phyloP scores from a whole-genome alignment of 2,329 filamentous ascomycete genomes.

The Grosmannia serpens region DNA sequence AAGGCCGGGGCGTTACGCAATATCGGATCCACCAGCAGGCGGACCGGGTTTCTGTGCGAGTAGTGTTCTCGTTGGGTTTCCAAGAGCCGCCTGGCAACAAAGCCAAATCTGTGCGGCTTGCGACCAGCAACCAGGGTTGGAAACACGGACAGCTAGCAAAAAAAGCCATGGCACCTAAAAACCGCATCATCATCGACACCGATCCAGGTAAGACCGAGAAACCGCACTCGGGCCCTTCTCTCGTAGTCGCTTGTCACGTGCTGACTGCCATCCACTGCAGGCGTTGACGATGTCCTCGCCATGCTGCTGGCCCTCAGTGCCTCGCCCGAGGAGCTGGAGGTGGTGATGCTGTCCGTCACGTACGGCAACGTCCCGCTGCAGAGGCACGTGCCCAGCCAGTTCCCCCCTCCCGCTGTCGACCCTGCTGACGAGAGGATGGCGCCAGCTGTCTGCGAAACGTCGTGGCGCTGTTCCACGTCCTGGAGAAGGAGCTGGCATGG shows the following conservation, averaged over 20 bases:
- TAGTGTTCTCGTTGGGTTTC: background rate
- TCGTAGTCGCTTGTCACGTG: conserved; percentile 4
- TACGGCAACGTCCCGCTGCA: conserved; percentile 88
- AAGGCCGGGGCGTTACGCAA: background rate
- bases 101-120: background rate
- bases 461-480: conserved; percentile 79
- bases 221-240: background rate
- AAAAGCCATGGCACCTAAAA: conserved; percentile 49
- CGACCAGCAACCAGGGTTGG: background rate
- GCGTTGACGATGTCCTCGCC: conserved; percentile 84
- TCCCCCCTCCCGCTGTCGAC: background rate
- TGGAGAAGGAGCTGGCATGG: conserved; percentile 84
- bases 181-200: conserved; percentile 87
- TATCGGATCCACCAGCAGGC: background rate
- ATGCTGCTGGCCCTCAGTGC: conserved; percentile 78
- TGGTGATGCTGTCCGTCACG: conserved; percentile 76
- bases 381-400: conserved; percentile 38
- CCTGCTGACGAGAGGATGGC: background rate
- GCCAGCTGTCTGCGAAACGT: conserved; percentile 74
- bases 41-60: background rate
- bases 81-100: background rate
- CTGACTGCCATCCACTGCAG: conserved; percentile 23
- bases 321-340: conserved; percentile 71
- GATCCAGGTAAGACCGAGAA: conserved; percentile 68
- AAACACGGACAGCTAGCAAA: background rate